Percentiles rank a stretch among this genome's conserved stretches.
Evolutionary conservation across 768 basidiomycete species (phyloP).

Genomic region (Amanita inopinata): DNA sequence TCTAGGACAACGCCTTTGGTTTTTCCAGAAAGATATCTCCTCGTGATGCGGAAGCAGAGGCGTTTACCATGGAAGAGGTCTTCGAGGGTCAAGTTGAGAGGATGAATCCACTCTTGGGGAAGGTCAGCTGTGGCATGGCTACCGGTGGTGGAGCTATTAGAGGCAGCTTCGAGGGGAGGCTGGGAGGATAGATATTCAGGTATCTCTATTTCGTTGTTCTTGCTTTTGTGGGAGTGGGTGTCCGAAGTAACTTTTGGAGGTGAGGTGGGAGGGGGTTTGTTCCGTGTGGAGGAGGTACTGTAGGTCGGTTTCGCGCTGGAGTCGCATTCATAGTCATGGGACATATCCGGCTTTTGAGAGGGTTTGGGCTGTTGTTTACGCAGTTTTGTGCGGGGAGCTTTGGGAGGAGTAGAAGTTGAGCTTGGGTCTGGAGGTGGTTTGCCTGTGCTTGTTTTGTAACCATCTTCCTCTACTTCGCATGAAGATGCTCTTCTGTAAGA

Average conservation of each 20-base stretch:
- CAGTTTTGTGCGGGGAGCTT: slow-evolving; percentile 16
- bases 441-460: slow-evolving; percentile 1
- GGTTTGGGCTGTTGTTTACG: slow-evolving; percentile 17
- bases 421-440: not conserved
- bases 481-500: not conserved
- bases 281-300: slow-evolving; percentile 1
- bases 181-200: slow-evolving; percentile 12
- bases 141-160: no score
- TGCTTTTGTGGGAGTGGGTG: not conserved
- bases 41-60: slow-evolving; percentile 44
- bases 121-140: slow-evolving; percentile 21
- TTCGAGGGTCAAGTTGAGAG: slow-evolving; percentile 44
- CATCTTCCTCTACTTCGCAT: slow-evolving; percentile 7
- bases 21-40: slow-evolving; percentile 34
- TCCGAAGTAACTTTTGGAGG: not conserved
- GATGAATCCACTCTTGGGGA: slow-evolving; percentile 29
- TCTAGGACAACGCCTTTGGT: slow-evolving; percentile 40
- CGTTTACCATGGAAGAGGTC: slow-evolving; percentile 43
- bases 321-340: slow-evolving; percentile 8
- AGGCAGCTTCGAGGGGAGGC: slow-evolving; percentile 6
- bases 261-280: not conserved
- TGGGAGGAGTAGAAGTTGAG: slow-evolving; percentile 8
- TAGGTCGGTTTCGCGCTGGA: slow-evolving; percentile 13
- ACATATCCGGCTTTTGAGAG: slow-evolving; percentile 5
- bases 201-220: not conserved